phyloP scores from a whole-genome alignment of 495 filamentous ascomycete species.

The Bacidia gigantensis region DNA sequence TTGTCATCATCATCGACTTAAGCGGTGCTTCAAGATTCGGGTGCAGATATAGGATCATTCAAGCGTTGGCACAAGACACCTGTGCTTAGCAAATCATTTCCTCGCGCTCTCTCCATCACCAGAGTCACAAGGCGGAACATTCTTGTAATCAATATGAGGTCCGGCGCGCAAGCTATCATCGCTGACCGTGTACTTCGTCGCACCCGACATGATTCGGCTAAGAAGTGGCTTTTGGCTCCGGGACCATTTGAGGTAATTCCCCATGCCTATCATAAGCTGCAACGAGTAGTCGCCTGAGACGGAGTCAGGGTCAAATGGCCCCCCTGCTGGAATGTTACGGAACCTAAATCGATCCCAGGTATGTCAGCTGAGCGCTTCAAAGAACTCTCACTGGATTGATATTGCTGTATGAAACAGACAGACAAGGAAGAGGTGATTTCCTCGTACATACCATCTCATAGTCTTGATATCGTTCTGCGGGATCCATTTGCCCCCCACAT shows the following conservation, averaged over 20 bases:
- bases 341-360: not conserved
- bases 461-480: not conserved
- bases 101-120: no score
- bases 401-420: no score
- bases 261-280: not conserved
- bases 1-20: no score
- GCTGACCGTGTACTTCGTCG: not conserved
- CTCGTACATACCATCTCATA: not conserved
- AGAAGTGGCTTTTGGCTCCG: not conserved
- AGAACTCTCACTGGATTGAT: no score
- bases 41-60: no score
- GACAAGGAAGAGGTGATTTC: not conserved
- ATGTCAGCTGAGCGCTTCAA: not conserved
- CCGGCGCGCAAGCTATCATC: not conserved
- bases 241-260: not conserved
- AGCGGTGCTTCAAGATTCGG: no score
- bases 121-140: not conserved
- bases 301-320: not conserved
- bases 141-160: not conserved
- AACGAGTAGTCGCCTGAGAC: slow-evolving; percentile 2
- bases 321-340: not conserved
- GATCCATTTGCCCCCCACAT: not conserved
- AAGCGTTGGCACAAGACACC: no score
- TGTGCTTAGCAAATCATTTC: no score
- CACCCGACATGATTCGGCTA: not conserved